These are phyloP conservation scores for Tolypocladium tundrense DNA, from an alignment of 2,329 filamentous ascomycete species.

Conservation along the genomic window DNA sequence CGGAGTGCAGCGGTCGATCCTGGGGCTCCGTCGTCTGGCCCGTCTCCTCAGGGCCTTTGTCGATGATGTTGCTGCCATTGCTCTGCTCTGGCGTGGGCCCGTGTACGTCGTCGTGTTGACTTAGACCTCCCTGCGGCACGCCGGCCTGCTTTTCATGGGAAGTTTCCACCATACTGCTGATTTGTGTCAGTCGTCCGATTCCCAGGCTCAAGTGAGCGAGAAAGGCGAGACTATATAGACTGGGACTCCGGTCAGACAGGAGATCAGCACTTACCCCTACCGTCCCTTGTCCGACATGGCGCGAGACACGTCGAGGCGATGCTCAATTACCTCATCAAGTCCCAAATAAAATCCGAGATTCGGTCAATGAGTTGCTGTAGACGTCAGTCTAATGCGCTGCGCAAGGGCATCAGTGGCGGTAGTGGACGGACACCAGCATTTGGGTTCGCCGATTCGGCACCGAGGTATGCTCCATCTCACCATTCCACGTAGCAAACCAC, in stretches of 20 bases:
- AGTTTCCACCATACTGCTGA: background rate
- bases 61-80: background rate
- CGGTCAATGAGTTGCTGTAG: background rate
- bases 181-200: background rate
- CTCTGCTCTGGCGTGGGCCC: background rate
- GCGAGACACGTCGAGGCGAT: no score
- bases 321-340: background rate
- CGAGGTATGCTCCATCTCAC: background rate
- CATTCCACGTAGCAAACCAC: background rate
- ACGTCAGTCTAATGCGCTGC: background rate
- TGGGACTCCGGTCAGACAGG: background rate
- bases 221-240: background rate
- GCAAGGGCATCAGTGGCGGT: background rate
- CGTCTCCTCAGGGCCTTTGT: background rate
- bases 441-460: background rate
- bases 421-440: background rate
- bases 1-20: constrained; percentile 9
- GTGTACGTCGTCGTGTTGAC: background rate
- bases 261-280: background rate
- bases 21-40: background rate
- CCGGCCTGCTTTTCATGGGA: background rate
- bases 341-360: background rate
- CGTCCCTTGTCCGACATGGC: background rate
- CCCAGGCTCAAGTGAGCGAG: background rate
- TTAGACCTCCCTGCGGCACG: background rate